These are phyloP conservation scores for Pisolithus orientalis DNA, from an alignment of 768 basidiomycete species.

Conservation along the genomic window DNA sequence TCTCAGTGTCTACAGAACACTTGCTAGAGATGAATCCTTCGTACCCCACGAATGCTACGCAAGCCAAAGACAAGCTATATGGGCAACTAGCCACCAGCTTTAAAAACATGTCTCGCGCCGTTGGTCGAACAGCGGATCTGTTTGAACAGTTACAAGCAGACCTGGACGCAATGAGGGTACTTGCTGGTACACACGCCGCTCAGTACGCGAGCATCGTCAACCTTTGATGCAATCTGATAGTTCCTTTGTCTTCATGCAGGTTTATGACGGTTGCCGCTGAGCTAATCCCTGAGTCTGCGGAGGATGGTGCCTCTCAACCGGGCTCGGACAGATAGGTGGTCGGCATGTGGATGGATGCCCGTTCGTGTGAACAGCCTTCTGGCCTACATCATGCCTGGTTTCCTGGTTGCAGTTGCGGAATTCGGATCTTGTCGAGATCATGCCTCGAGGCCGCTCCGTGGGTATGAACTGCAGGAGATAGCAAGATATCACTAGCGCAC, in stretches of 20 bases:
- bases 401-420: no score
- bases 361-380: no score
- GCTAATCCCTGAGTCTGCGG: constrained; percentile 28
- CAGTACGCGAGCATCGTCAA: constrained; percentile 47
- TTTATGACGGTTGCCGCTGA: constrained; percentile 48
- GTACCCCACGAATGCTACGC: constrained; percentile 54
- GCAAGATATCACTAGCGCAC: no score
- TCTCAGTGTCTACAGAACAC: no score
- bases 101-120: constrained; percentile 57
- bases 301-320: constrained; percentile 9
- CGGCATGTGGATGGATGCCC: neutral
- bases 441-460: no score
- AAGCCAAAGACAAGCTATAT: constrained; percentile 78
- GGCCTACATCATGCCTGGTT: no score
- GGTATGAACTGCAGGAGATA: no score
- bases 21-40: constrained; percentile 13
- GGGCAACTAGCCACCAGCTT: constrained; percentile 67
- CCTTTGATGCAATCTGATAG: neutral
- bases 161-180: constrained; percentile 70
- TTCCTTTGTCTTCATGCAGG: constrained; percentile 21
- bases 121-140: constrained; percentile 68
- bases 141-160: constrained; percentile 73
- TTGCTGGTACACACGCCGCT: constrained; percentile 75
- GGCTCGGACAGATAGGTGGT: neutral
- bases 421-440: no score